Evolutionary conservation across 139 green algal species (phyloP), one percentile per base, ranked within the genome.

Genomic region (Dunaliella primolecta): DNA sequence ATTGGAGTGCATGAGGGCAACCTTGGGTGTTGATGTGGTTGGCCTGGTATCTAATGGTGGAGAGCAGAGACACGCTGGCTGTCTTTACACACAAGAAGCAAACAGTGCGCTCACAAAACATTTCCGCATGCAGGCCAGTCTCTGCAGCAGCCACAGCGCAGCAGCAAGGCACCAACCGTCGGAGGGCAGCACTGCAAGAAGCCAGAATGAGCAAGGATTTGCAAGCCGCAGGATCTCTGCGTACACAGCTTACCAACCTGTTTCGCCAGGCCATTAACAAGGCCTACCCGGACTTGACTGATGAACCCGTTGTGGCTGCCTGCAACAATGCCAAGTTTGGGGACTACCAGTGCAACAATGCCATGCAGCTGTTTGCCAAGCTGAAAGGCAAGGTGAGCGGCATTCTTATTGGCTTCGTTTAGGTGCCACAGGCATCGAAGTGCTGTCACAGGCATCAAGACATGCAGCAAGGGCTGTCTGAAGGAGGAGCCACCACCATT

Each of bases 341-440:
- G 0, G 96, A 99, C 89, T 99, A 98, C 89, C 97, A 99, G 86
- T 98, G 96, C 92, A 98, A 98, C 89, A 98, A 98, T 84, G 97
- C 97, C 0, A 99, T 99, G 97, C 84, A 86, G 3, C 85, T 99
- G 78, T 98, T 98, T 83, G 94, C 91, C 34, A 93, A 93, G 87
- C 64, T 98, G 3, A 98, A 98, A 88, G 96, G 95, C 72, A 92
- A 64, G 46, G 46, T 64, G 46, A 15, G 46, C n/a, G n/a, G n/a
- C n/a, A n/a, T n/a, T n/a, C n/a, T n/a, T n/a, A n/a, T n/a, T n/a
- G n/a, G n/a, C n/a, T n/a, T n/a, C n/a, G n/a, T n/a, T n/a, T n/a
- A n/a, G n/a, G n/a, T n/a, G n/a, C n/a, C n/a, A n/a, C n/a, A n/a
- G n/a, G n/a, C n/a, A n/a, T n/a, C n/a, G n/a, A n/a, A n/a, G n/a